Evolutionary conservation across 257 asterid species (phyloP), one percentile per base, ranked within the genome.

Genomic region (Nicotiana benthamiana): DNA sequence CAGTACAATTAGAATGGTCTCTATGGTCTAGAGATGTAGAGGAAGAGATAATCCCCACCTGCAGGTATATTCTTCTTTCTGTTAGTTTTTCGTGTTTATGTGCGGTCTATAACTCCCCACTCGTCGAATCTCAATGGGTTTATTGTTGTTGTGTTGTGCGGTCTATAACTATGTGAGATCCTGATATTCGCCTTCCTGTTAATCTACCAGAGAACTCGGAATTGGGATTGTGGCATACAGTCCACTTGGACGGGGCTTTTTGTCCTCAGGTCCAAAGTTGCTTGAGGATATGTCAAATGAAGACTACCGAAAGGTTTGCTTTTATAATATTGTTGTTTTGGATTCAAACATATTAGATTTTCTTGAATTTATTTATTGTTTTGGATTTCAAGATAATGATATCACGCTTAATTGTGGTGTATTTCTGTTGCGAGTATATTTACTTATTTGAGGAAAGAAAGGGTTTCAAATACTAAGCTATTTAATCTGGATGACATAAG

Each of bases 1-100:
- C 96, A 0, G 85, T 91, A 53, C 97, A 93, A 86, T 85, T 83
- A 6, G 97, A 93, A 76, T 93, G 97, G 97, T 93, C 97, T 1
- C 82, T 91, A 80, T 91, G 94, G 94, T 75, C 94, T 9, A 87
- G 96, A 82, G 97, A 91, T 80, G 84, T 86, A 66, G 97, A 91
- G 82, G 87, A 86, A 7, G 96, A 89, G 77, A 82, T 90, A 60
- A 79, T 92, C 72, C 94, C 94, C 52, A 84, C 93, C 4, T 92
- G 96, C 94, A 84, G 94, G 96, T 87, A 20, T 52, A 32, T 10
- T 54, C 6, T 34, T 74, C 30, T 10, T 67, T 40, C 10, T 13
- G 5, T n/a, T 46, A 67, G 52, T 67, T n/a, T n/a, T n/a, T n/a
- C 18, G 3, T 10, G 30, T 67, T 66, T 36, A 0, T 40, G 10